Evolutionary conservation across 345 rosid species (phyloP).

Genomic region (Kernera saxatilis): DNA sequence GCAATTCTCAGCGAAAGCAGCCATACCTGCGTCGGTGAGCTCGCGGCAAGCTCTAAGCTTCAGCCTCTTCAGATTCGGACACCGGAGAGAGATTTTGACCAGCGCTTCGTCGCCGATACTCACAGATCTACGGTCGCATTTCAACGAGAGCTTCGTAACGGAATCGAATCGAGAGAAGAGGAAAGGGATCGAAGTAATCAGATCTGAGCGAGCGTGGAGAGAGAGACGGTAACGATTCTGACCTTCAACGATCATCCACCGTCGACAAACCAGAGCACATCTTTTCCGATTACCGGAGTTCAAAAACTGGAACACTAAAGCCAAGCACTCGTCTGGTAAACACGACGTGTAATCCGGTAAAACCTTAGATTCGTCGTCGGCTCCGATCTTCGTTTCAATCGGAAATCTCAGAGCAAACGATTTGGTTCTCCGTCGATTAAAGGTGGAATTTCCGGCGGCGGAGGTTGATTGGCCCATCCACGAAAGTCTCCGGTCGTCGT

Average conservation of each 20-base stretch:
- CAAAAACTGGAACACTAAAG: conserved; percentile 64
- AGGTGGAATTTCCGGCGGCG: conserved; percentile 42
- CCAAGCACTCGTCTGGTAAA: conserved; percentile 84
- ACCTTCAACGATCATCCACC: conserved; percentile 77
- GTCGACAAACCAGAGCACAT: conserved; percentile 64
- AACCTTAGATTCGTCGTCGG: conserved; percentile 12
- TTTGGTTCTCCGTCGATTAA: conserved; percentile 34
- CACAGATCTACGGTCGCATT: conserved; percentile 70
- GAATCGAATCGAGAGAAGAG: conserved; percentile 78
- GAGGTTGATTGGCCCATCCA: conserved; percentile 82
- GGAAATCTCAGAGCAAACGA: conserved; percentile 17
- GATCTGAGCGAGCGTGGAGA: conserved; percentile 67
- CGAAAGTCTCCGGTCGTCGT: conserved; percentile 14
- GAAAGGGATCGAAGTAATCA: conserved; percentile 37
- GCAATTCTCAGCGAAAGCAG: conserved; percentile 62
- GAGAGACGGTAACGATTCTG: conserved; percentile 82
- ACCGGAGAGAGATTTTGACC: conserved; percentile 52
- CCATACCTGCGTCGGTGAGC: conserved; percentile 69
- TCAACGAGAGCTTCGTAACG: conserved; percentile 79
- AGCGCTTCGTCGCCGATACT: conserved; percentile 79
- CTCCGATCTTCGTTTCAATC: conserved; percentile 34
- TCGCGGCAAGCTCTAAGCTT: conserved; percentile 82
- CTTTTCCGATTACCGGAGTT: conserved; percentile 53
- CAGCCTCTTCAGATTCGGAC: conserved; percentile 65
- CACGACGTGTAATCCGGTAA: conserved; percentile 46